phyloP scores from a whole-genome alignment of 495 filamentous ascomycete genomes.

The Aspergillus mulundensis region DNA sequence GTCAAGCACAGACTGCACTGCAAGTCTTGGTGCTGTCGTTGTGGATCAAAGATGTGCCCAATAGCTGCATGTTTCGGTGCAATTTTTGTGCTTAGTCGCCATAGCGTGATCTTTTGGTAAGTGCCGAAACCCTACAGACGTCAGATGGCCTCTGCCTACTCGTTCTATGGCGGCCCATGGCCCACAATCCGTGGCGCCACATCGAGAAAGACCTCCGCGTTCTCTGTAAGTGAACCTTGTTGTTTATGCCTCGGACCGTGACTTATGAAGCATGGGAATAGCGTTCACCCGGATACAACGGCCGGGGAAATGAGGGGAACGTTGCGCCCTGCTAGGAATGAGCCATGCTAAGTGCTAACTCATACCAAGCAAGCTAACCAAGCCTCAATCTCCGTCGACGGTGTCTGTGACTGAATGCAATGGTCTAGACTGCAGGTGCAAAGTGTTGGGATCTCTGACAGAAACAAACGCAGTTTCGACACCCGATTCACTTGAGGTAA shows the following conservation, averaged over 20 bases:
- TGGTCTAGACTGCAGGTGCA: neutral
- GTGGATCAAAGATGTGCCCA: too few species aligned
- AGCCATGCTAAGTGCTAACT: neutral
- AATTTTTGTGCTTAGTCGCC: neutral
- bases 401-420: neutral
- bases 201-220: neutral
- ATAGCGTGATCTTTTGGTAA: neutral
- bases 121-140: neutral
- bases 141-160: neutral
- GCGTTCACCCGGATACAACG: neutral
- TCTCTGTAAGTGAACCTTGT: neutral
- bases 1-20: too few species aligned
- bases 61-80: too few species aligned
- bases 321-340: neutral
- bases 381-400: neutral
- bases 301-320: neutral
- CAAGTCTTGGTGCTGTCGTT: too few species aligned
- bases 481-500: neutral
- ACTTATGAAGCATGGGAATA: neutral
- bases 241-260: neutral
- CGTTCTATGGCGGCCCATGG: neutral
- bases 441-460: neutral
- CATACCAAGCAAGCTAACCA: neutral
- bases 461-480: neutral
- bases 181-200: neutral